phyloP scores from a whole-genome alignment of 495 filamentous ascomycete species.

The Penicilliopsis zonata region DNA sequence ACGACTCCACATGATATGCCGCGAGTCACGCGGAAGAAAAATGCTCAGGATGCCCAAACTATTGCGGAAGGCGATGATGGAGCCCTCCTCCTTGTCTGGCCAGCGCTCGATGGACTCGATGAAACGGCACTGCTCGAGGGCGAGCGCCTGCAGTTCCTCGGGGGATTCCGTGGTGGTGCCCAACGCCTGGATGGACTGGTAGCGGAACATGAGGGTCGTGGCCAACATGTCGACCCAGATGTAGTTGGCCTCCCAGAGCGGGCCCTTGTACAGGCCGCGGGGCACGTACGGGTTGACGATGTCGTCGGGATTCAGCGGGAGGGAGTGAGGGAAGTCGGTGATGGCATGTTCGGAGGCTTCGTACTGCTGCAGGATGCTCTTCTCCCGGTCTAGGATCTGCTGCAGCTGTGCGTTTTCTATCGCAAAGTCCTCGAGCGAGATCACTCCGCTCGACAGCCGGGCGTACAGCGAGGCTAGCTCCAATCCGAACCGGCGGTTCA shows the following conservation, averaged over 20 bases:
- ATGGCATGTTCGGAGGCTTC: conserved; percentile 46
- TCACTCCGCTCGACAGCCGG: conserved; percentile 44
- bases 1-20: conserved; percentile 72
- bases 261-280: conserved; percentile 51
- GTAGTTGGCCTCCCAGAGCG: conserved; percentile 62
- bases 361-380: conserved; percentile 45
- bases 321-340: conserved; percentile 40
- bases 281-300: conserved; percentile 62
- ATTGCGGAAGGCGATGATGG: conserved; percentile 61
- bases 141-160: conserved; percentile 47
- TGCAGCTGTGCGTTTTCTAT: conserved; percentile 46
- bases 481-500: conserved; percentile 60
- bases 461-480: conserved; percentile 76
- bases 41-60: conserved; percentile 63
- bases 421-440: conserved; percentile 54
- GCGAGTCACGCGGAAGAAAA: conserved; percentile 61
- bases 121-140: conserved; percentile 60
- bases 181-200: conserved; percentile 47
- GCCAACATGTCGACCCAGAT: conserved; percentile 67
- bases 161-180: conserved; percentile 34
- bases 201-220: conserved; percentile 67
- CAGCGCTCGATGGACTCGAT: conserved; percentile 67
- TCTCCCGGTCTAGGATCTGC: conserved; percentile 42
- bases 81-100: conserved; percentile 56
- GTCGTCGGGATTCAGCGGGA: conserved; percentile 43